Evolutionary conservation across 2,329 filamentous ascomycete species (phyloP).

Genomic region (Alternaria sp.): DNA sequence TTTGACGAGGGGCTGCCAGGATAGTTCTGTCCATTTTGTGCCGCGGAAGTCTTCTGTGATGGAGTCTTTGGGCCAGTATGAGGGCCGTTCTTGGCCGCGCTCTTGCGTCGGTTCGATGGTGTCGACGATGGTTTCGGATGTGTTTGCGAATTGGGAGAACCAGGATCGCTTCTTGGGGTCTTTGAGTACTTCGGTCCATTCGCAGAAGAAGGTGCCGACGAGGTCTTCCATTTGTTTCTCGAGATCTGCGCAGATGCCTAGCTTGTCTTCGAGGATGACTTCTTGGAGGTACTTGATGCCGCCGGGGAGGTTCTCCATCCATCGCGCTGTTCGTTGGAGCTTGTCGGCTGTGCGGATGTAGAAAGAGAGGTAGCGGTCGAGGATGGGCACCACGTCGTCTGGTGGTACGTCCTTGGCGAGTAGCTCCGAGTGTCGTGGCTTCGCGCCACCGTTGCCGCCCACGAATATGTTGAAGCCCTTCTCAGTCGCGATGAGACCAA

Average conservation of each 20-base stretch:
- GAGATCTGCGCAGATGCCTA: constrained; percentile 83
- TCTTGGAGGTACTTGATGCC: constrained; percentile 83
- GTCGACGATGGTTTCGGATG: constrained; percentile 68
- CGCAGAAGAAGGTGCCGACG: constrained; percentile 84
- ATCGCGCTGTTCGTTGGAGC: constrained; percentile 85
- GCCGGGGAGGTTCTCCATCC: constrained; percentile 83
- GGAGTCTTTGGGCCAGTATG: constrained; percentile 76
- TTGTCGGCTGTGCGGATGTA: constrained; percentile 93
- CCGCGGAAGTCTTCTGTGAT: constrained; percentile 75
- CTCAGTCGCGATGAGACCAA: constrained; percentile 88
- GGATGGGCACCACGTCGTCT: constrained; percentile 79
- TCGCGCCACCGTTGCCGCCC: constrained; percentile 86
- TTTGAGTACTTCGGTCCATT: constrained; percentile 85
- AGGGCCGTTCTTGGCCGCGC: constrained; percentile 74
- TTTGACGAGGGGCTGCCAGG: constrained; percentile 82
- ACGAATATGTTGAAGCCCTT: constrained; percentile 95
- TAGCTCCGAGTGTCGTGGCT: constrained; percentile 80
- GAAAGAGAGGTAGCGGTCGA: constrained; percentile 90
- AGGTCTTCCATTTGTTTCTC: constrained; percentile 88
- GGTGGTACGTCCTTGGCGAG: constrained; percentile 86
- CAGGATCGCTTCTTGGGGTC: constrained; percentile 70
- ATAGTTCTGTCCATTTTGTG: constrained; percentile 68
- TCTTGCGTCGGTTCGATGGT: constrained; percentile 75
- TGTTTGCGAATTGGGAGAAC: constrained; percentile 88
- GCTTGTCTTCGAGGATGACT: constrained; percentile 83